Evolutionary conservation across 441 rosid genomes (phyloP), one percentile per base, ranked within the genome.

Genomic region (Arabidopsis hybrid): DNA sequence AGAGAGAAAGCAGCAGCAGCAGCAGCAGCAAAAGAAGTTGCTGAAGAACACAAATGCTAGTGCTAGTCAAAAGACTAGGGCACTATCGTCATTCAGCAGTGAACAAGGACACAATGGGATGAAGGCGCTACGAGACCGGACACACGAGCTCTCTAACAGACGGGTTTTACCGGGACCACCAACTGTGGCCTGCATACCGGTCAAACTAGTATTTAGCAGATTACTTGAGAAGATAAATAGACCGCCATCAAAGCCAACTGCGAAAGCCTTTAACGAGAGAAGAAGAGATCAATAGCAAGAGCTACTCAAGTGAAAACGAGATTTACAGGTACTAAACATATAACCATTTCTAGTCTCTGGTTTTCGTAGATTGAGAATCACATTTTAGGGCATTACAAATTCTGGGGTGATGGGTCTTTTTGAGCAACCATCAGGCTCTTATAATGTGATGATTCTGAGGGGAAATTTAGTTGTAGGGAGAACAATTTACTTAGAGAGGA

Each of bases 191-290:
- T 93, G 97, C 86, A 93, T 96, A 82, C 99, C 99, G 29, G 91
- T 93, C 67, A 96, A 91, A 77, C 88, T 96, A 83, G 98, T 89
- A 35, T 96, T 87, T 82, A 93, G 98, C 80, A 86, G 98, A 89
- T 85, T 96, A 79, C 98, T 93, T 26, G 99, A 93, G 91, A 96
- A 93, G 88, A 96, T 96, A 75, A 93, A 96, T 71, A 91, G 97
- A 80, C 97, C 95, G 16, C 96, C 96, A 35, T 88, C 91, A 67
- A 87, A 83, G 79, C 86, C 86, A 72, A 80, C 82, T 42, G 58
- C 79, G 73, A 87, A 88, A 84, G 71, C 69, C 82, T 69, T 83
- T 61, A 82, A 80, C 65, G 86, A 78, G 78, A 67, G 82, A 42
- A 85, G 83, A 80, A 74, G 79, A 68, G 78, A 77, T 77, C 67